Evolutionary conservation across 2,329 filamentous ascomycete genomes (phyloP), one percentile per base, ranked within the genome.

Genomic region (Hypomyces perniciosus): DNA sequence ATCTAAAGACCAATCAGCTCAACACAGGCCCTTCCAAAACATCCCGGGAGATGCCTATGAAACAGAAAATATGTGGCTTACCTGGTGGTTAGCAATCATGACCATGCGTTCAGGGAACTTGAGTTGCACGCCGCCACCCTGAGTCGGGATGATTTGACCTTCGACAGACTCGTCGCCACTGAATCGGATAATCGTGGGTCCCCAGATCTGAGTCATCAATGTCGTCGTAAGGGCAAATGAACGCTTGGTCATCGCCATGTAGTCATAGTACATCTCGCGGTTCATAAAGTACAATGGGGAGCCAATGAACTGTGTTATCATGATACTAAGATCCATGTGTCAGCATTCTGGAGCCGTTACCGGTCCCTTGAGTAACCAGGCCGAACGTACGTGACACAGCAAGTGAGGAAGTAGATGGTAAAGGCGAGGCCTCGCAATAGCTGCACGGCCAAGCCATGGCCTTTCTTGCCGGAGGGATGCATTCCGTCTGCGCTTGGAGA

Each of bases 191-290:
- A 83, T 79, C 0, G 88, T 93, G 4, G 89, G 88, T n/a, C 86
- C 85, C 85, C 88, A 95, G 75, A 88, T 88, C 62, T 92, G 83
- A 10, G 88, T 95, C 74, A 92, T 83, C 41, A 85, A 86, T 20
- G 86, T 90, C 56, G 85, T 83, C 41, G 90, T 72, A 12, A 95
- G 77, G 35, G 86, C 88, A 66, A 95, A 95, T 2, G 81, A 88
- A 62, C 88, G 82, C 68, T 95, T 95, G 8, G 89, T 93, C 66
- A 90, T 79, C 38, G 88, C 83, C 81, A 95, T 95, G 71, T 90
- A 95, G 55, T 84, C 80, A 68, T 95, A 87, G 72, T 89, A 95
- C 62, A 87, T 80, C 42, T 89, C 84, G 52, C 81, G 81, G 65
- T 90, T 86, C 61, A 90, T 72, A 54, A 84, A 78, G 65, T 93